Conservation (phyloP, 2,329 filamentous ascomycete species). For the Knufia fluminis region DNA sequence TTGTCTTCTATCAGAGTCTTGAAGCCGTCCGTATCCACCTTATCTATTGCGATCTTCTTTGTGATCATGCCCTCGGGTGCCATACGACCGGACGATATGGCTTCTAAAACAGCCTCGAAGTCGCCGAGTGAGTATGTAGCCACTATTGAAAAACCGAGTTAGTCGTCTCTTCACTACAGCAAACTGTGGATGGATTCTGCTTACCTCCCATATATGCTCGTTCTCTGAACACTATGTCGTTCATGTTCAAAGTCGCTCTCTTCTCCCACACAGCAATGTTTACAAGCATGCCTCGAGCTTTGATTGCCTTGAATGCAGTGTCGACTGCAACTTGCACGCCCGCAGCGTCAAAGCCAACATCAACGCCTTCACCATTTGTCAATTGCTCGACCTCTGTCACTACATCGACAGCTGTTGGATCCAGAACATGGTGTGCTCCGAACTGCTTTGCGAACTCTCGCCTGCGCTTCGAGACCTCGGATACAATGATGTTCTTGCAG, state of each 20-base stretch:
- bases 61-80: conserved; percentile 48
- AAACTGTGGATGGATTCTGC: background rate
- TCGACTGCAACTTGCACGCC: conserved; percentile 45
- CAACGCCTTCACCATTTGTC: conserved; percentile 36
- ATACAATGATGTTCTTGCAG: conserved; percentile 42
- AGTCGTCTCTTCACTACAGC: background rate
- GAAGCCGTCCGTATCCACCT: conserved; percentile 49
- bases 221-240: conserved; percentile 46
- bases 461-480: conserved; percentile 40
- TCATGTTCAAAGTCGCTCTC: conserved; percentile 40
- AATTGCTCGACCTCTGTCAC: conserved; percentile 28
- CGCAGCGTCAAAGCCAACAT: conserved; percentile 45
- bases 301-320: conserved; percentile 39
- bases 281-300: conserved; percentile 43
- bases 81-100: conserved; percentile 24
- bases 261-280: conserved; percentile 51
- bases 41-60: conserved; percentile 45
- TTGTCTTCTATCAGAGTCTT: conserved; percentile 49
- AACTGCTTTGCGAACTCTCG: conserved; percentile 43
- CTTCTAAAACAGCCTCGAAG: conserved; percentile 40
- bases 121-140: conserved; percentile 38
- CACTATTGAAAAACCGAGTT: background rate
- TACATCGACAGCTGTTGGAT: conserved; percentile 42
- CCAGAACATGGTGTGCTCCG: conserved; percentile 44
- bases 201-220: conserved; percentile 41